Evolutionary conservation across 805 yeast species (phyloP).

Genomic region (Sugiyamaella mastotermitis): DNA sequence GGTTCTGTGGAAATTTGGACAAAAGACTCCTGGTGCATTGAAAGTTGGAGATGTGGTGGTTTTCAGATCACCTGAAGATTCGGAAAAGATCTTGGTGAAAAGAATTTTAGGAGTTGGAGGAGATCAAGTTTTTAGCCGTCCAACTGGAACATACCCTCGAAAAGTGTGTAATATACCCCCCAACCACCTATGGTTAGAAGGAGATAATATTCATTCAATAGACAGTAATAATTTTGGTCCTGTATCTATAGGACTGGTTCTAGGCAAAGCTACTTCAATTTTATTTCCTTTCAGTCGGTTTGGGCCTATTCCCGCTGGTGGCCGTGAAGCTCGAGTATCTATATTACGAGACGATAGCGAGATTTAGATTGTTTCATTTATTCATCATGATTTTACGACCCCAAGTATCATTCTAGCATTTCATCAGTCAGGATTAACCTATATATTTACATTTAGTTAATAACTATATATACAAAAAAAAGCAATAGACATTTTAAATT

Average conservation of each 20-base stretch:
- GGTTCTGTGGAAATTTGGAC: conserved; percentile 58
- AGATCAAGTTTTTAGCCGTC: conserved; percentile 42
- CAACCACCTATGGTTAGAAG: conserved; percentile 91
- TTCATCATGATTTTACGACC: too few species aligned
- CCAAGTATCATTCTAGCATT: too few species aligned
- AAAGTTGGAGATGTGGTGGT: conserved; percentile 66
- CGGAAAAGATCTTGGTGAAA: conserved; percentile 69
- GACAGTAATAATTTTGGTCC: conserved; percentile 91
- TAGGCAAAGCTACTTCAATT: conserved; percentile 66
- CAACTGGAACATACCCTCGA: conserved; percentile 48
- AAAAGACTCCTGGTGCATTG: conserved; percentile 42
- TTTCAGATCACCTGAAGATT: conserved; percentile 75
- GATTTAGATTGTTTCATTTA: too few species aligned
- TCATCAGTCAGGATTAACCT: too few species aligned
- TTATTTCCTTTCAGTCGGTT: conserved; percentile 64
- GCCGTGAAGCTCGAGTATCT: conserved; percentile 38
- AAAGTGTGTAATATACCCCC: conserved; percentile 58
- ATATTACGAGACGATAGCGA: too few species aligned
- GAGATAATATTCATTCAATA: conserved; percentile 72
- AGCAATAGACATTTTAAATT: too few species aligned
- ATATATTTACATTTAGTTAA: too few species aligned
- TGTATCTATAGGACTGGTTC: conserved; percentile 67
- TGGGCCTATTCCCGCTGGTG: conserved; percentile 47
- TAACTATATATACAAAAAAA: too few species aligned
- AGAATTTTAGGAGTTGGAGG: conserved; percentile 73